These are phyloP conservation scores for Eucalyptus pumila DNA, from an alignment of 345 rosid genomes.

Conservation along the genomic window DNA sequence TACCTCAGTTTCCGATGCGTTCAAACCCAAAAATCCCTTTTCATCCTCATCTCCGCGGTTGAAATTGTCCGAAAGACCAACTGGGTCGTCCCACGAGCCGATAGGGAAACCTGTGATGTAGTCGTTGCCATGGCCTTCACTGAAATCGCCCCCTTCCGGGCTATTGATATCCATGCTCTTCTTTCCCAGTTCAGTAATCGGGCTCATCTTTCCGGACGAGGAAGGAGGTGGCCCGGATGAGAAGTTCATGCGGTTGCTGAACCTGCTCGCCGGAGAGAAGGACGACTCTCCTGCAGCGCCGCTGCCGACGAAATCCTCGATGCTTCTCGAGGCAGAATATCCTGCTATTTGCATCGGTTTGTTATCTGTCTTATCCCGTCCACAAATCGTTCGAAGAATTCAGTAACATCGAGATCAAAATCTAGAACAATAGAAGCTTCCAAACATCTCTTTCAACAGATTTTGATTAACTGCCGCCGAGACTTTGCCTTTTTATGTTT, in stretches of 20 bases:
- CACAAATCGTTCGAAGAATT: background rate
- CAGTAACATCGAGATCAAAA: background rate
- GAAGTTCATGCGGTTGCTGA: constrained; percentile 9
- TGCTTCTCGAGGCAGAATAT: constrained; percentile 11
- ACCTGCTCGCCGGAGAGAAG: constrained; percentile 7
- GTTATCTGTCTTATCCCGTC: background rate
- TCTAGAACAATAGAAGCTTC: background rate
- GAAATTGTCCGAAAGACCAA: background rate
- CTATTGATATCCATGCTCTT: background rate
- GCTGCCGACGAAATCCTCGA: constrained; percentile 1
- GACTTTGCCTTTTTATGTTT: background rate
- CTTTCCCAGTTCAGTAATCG: constrained; percentile 19
- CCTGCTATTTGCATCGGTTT: constrained; percentile 4
- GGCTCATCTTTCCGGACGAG: constrained; percentile 17
- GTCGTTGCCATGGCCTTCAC: constrained; percentile 1
- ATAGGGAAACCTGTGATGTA: constrained; percentile 11
- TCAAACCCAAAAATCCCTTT: constrained; percentile 5
- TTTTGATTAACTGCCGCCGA: background rate
- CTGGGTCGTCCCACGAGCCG: constrained; percentile 19
- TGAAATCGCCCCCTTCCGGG: background rate
- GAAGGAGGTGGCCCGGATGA: constrained; percentile 10
- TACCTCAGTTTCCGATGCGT: constrained; percentile 21
- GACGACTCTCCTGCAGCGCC: background rate
- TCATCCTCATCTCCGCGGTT: constrained; percentile 9
- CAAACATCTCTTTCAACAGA: background rate